These are phyloP conservation scores for Dactylonectria estremocensis DNA, from an alignment of 2,329 filamentous ascomycete species.

Conservation along the genomic window DNA sequence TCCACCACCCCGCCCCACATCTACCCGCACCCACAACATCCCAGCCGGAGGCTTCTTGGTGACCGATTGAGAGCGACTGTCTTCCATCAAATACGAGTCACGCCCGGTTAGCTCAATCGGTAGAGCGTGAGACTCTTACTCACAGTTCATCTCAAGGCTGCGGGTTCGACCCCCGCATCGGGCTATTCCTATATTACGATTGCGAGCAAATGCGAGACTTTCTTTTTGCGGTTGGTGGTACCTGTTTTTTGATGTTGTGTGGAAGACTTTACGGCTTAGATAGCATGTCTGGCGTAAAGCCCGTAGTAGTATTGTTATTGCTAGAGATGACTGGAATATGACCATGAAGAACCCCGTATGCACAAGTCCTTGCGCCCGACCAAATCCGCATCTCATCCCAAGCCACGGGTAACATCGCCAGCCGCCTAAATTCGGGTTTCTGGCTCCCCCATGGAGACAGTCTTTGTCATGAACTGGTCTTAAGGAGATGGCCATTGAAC, in stretches of 20 bases:
- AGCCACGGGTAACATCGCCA: not conserved
- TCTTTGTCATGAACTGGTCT: slow-evolving; percentile 11
- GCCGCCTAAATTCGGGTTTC: not conserved
- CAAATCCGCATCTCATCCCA: not conserved
- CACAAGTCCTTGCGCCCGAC: not conserved
- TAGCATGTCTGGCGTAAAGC: not conserved
- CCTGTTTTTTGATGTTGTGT: not conserved
- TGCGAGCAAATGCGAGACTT: slow-evolving; percentile 6
- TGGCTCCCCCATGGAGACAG: not conserved
- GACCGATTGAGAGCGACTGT: not conserved
- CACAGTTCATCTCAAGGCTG: slow-evolving; percentile 68
- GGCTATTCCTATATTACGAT: slow-evolving; percentile 43
- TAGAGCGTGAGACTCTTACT: slow-evolving; percentile 79
- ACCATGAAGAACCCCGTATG: not conserved
- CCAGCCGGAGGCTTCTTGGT: not conserved
- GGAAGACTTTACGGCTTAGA: not conserved
- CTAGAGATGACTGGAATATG: not conserved
- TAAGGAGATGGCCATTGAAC: slow-evolving; percentile 51
- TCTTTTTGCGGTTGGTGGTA: not conserved
- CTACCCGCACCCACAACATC: not conserved
- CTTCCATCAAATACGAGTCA: slow-evolving; percentile 32
- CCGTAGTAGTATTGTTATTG: not conserved
- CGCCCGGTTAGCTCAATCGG: slow-evolving; percentile 52
- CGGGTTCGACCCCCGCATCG: slow-evolving; percentile 66
- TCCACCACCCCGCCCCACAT: not conserved